A percentile compares a stretch with the other conserved stretches of the same genome.
phyloP scores from a whole-genome alignment of 768 basidiomycete genomes.

The Mycena crocata region DNA sequence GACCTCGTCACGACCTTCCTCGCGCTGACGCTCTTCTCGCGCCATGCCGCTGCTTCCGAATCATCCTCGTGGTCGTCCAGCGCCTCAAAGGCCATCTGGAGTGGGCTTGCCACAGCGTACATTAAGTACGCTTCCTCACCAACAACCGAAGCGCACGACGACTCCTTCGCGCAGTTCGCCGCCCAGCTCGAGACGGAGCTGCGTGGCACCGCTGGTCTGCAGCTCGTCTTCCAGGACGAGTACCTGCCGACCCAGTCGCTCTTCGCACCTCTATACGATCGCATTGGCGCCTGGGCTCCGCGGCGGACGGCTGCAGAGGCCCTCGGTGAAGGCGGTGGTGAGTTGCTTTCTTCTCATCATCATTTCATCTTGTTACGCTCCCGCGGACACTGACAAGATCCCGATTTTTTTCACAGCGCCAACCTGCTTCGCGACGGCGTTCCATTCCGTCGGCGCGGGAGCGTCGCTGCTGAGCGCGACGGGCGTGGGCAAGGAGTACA shows the following conservation, averaged over 20 bases:
- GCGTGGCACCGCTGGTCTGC: conserved; percentile 4
- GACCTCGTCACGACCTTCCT: conserved; percentile 36
- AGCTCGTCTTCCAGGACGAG: conserved; percentile 31
- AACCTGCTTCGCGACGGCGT: conserved; percentile 26
- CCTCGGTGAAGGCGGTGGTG: conserved; percentile 18
- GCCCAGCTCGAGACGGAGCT: conserved; percentile 17
- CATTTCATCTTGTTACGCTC: neutral
- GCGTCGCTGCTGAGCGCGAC: conserved; percentile 33
- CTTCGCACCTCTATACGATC: conserved; percentile 30
- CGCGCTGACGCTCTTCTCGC: conserved; percentile 29
- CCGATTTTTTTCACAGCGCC: neutral
- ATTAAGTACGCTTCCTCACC: neutral
- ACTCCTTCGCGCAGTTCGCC: neutral
- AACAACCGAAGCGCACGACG: neutral
- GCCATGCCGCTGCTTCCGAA: neutral
- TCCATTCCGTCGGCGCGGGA: conserved; percentile 36
- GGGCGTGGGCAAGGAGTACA: conserved; percentile 13
- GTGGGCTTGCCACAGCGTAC: neutral
- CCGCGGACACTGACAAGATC: too few species aligned
- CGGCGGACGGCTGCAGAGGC: conserved; percentile 25
- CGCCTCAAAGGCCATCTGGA: neutral
- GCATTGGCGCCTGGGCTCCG: conserved; percentile 24
- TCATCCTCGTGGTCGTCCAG: too few species aligned
- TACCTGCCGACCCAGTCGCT: conserved; percentile 22
- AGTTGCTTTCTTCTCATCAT: neutral